Conservation (phyloP, 2,329 filamentous ascomycete genomes). For the Nannizziopsis arthrosporioides region DNA sequence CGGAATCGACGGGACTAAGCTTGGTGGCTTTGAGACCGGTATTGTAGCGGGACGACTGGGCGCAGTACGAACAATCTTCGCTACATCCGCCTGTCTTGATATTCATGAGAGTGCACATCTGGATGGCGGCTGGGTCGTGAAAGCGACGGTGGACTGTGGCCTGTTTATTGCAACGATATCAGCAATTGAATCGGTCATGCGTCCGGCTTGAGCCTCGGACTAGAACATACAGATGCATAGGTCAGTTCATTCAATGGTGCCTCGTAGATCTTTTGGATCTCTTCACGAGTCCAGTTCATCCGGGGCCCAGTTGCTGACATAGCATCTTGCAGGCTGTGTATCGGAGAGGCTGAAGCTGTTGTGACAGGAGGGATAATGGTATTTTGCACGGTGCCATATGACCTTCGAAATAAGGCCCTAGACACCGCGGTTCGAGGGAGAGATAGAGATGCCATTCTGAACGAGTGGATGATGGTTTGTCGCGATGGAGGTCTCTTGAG, state of each 20-base stretch:
- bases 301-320: conserved; percentile 39
- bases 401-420: conserved; percentile 22
- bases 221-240: conserved; percentile 51
- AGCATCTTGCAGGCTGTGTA: conserved; percentile 24
- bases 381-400: conserved; percentile 32
- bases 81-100: conserved; percentile 90
- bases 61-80: conserved; percentile 88
- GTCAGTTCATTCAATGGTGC: conserved; percentile 68
- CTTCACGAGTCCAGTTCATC: conserved; percentile 67
- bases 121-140: conserved; percentile 70
- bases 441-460: conserved; percentile 13
- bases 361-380: conserved; percentile 9
- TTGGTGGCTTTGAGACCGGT: conserved; percentile 70
- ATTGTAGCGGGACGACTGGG: conserved; percentile 70
- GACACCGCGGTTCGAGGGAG: conserved; percentile 21
- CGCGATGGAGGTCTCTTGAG: no score
- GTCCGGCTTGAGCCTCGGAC: neutral
- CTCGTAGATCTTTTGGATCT: conserved; percentile 72
- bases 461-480: neutral
- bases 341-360: conserved; percentile 19
- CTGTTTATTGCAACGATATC: conserved; percentile 35
- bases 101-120: conserved; percentile 92
- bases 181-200: conserved; percentile 10
- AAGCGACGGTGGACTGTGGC: conserved; percentile 69
- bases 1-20: conserved; percentile 66